Base-by-base conservation (phyloP, 2,329 filamentous ascomycete genomes). In the Cryoendolithus antarcticus region DNA sequence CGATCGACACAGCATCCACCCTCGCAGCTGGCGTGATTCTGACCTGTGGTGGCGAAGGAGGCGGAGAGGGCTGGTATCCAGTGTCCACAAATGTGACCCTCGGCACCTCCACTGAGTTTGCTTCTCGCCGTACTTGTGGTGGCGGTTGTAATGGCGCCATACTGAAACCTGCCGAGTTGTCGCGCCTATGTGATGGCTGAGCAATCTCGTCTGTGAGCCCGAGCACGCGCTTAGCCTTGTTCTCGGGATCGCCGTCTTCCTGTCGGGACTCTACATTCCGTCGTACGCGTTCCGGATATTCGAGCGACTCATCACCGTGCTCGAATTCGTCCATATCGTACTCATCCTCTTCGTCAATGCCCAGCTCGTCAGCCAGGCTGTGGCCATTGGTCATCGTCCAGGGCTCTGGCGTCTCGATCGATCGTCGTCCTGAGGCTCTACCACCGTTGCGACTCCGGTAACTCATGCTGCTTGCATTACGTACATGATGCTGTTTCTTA, bases 361-460 rank as follows among this genome's bases (percentile, higher is more conserved):
- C 80, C 39, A 98, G 71, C 62, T 98, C 91, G 51, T 96, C 88
- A 1, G 91, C 91, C 31, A 98, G 69, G 45, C 82, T 93, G 43
- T 86, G 62, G 1, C 81, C 82, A 50, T 71, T 74, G 35, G 67
- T 65, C 15, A 19, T 19, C 69, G 70, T 80, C 71, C 59, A 81
- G 69, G 66, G 64, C n/a, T 58, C 55, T 9, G 41, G 41, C 50
- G 58, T 50, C 10, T 39, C 58, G 55, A 44, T 36, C 30, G 48
- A 48, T 21, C 35, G 27, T 21, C 35, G 12, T 27, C 34, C 32
- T 4, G 35, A 37, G 12, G 28, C 30, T 13, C 35, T 32, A 27
- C 35, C 35, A 9, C 39, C 35, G 8, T 38, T 41, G 15, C 15
- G 15, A 12, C 10, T 12, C 10, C 37, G 42, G 36, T 45, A 49